Conservation (phyloP, 768 basidiomycete species). For the Termitomyces eurrhizus region DNA sequence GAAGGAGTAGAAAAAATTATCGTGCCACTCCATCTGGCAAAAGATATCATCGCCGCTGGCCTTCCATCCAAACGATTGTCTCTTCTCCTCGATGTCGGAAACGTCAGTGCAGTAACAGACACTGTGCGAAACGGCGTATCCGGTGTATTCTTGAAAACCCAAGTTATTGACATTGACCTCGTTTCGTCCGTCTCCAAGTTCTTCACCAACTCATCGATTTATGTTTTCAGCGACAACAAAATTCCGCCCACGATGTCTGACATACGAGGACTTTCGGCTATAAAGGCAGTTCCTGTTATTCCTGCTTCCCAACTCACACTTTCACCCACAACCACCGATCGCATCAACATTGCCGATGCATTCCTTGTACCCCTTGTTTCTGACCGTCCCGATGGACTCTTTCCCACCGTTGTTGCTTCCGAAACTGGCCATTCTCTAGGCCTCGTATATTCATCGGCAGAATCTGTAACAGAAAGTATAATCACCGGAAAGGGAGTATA, state of each 20-base stretch:
- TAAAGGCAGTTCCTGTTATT: slow-evolving; percentile 65
- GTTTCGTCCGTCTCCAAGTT: slow-evolving; percentile 75
- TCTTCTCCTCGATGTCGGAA: slow-evolving; percentile 71
- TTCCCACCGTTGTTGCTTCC: slow-evolving; percentile 88
- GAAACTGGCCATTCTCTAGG: slow-evolving; percentile 79
- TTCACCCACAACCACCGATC: slow-evolving; percentile 43
- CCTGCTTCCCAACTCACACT: slow-evolving; percentile 69
- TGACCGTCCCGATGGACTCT: slow-evolving; percentile 89
- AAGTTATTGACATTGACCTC: slow-evolving; percentile 68
- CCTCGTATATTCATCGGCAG: slow-evolving; percentile 90
- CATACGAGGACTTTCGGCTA: slow-evolving; percentile 57
- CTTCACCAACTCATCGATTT: slow-evolving; percentile 58
- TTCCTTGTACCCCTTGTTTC: slow-evolving; percentile 81
- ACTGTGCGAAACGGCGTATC: slow-evolving; percentile 69
- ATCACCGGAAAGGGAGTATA: slow-evolving; percentile 89
- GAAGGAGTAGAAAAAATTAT: slow-evolving; percentile 78
- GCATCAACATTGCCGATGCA: slow-evolving; percentile 76
- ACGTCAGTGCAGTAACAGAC: slow-evolving; percentile 72
- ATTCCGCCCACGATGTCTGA: slow-evolving; percentile 51
- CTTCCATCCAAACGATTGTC: slow-evolving; percentile 72
- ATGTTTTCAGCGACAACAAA: slow-evolving; percentile 51
- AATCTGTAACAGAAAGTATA: slow-evolving; percentile 86
- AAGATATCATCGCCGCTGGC: slow-evolving; percentile 54
- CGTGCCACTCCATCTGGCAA: slow-evolving; percentile 60
- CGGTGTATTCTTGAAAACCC: slow-evolving; percentile 76